phyloP scores from a whole-genome alignment of 176 grass and related monocot genomes.

The Lolium perenne region DNA sequence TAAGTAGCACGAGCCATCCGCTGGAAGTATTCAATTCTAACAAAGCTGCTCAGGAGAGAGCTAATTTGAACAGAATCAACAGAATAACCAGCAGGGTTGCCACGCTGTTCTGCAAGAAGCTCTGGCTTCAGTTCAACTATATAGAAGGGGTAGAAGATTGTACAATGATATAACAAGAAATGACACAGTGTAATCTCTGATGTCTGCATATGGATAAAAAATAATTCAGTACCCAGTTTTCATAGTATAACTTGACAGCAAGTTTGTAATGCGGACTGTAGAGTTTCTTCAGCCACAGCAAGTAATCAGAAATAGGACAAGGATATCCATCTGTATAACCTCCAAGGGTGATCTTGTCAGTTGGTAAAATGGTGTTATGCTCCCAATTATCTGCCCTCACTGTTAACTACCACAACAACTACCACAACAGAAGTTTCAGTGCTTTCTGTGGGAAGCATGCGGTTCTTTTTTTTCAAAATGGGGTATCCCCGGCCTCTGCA shows the following conservation, averaged over 20 bases:
- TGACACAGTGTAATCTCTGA: background rate
- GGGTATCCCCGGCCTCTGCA: no score
- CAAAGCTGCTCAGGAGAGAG: slow-evolving; percentile 44
- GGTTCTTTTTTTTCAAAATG: no score
- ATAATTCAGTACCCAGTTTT: background rate
- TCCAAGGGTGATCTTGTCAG: background rate
- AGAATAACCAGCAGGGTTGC: slow-evolving; percentile 44
- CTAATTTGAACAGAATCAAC: slow-evolving; percentile 58
- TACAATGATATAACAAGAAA: slow-evolving; percentile 32
- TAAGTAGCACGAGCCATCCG: slow-evolving; percentile 47
- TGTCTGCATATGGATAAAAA: slow-evolving; percentile 19
- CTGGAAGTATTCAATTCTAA: slow-evolving; percentile 42
- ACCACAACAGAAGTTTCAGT: no score
- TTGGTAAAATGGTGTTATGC: background rate
- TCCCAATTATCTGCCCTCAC: background rate
- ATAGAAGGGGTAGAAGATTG: slow-evolving; percentile 18
- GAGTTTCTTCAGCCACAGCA: background rate
- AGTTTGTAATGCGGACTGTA: background rate
- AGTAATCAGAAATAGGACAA: background rate
- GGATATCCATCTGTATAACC: background rate
- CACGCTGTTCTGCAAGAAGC: slow-evolving; percentile 63
- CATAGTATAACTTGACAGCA: background rate
- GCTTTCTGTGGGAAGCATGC: background rate
- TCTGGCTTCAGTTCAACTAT: slow-evolving; percentile 44
- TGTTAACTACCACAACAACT: background rate